phyloP scores from a whole-genome alignment of 306 rosid species.

The Aeschynomene evenia region DNA sequence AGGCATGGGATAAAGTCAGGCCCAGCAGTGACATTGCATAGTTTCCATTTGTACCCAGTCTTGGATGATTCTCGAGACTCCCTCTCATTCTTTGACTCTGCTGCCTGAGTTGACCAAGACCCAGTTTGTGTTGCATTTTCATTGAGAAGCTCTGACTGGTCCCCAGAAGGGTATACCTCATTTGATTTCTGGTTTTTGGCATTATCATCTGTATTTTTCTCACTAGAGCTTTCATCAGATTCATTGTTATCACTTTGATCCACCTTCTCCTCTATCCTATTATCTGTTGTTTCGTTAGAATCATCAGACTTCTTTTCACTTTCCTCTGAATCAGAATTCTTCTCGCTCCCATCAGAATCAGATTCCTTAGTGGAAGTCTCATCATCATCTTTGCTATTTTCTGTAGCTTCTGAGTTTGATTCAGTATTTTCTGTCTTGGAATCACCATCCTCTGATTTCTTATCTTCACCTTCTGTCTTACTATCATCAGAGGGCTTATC shows the following conservation, averaged over 20 bases:
- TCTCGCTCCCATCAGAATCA: constrained; percentile 42
- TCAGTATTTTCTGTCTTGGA: constrained; percentile 55
- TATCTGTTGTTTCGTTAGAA: constrained; percentile 40
- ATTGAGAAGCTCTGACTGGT: constrained; percentile 79
- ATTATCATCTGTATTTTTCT: constrained; percentile 49
- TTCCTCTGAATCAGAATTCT: constrained; percentile 51
- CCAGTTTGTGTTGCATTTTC: constrained; percentile 67
- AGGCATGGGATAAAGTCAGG: constrained; percentile 94
- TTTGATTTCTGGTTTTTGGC: constrained; percentile 45
- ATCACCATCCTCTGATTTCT: constrained; percentile 40
- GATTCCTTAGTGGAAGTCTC: constrained; percentile 39
- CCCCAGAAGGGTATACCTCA: constrained; percentile 89
- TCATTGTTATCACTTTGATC: constrained; percentile 58
- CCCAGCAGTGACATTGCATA: constrained; percentile 90
- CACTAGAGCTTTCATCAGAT: constrained; percentile 46
- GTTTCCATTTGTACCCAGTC: constrained; percentile 67
- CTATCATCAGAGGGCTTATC: constrained; percentile 44
- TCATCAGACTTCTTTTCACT: constrained; percentile 47
- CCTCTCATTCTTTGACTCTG: constrained; percentile 88
- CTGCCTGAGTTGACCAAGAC: constrained; percentile 75
- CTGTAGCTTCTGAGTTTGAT: constrained; percentile 32
- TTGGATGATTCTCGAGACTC: constrained; percentile 62
- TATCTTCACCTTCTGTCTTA: constrained; percentile 46
- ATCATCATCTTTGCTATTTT: constrained; percentile 29
- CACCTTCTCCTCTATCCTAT: constrained; percentile 59